Evolutionary conservation across 768 basidiomycete genomes (phyloP), one percentile per base, ranked within the genome.

Genomic region (Psilocybe tampanensis): DNA sequence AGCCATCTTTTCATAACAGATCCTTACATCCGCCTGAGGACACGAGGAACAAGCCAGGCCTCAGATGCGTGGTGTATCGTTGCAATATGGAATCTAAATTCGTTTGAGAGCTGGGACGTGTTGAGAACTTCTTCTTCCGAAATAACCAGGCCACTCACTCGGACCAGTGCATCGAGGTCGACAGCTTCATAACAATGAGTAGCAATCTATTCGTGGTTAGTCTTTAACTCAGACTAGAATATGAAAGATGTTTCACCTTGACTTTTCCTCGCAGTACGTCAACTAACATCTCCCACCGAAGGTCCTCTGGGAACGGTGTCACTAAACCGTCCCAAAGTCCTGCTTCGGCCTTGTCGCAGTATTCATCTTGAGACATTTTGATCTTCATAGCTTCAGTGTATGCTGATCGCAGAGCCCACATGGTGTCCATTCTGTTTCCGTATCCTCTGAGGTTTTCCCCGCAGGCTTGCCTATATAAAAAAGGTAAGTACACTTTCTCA

Each of bases 31-130:
- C 82, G 76, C 71, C 94, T 95, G 59, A 98, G 73, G 3, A 89
- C 73, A 21, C 85, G 84, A 1, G 94, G 92, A 21, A 95, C 89
- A n/a, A 97, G 80, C 72, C 92, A 97, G 1, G 93, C 85, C 69
- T 96, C 94, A 53, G 92, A 87, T 8, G 94, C 95, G 66, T 92
- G 89, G 65, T 95, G 92, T 66, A 95, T 86, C 6, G 91, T 88
- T 6, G 89, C 84, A 24, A 95, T 78, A 1, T 85, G 81, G 66
- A 94, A 94, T 63, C 92, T 75, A 77, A 95, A 98, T 71, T 97
- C 95, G 67, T 96, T 92, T 33, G 92, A 86, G 48, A 97, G 79
- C 85, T 94, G 33, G n/a, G 24, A 32, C 34, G 48, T 7, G 15
- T 19, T 34, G 17, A 33, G 29, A 39, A 39, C 36, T 15, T 39